These are phyloP conservation scores for Ganoderma lucidum DNA, from an alignment of 1,284 basidiomycete genomes.

Conservation along the genomic window DNA sequence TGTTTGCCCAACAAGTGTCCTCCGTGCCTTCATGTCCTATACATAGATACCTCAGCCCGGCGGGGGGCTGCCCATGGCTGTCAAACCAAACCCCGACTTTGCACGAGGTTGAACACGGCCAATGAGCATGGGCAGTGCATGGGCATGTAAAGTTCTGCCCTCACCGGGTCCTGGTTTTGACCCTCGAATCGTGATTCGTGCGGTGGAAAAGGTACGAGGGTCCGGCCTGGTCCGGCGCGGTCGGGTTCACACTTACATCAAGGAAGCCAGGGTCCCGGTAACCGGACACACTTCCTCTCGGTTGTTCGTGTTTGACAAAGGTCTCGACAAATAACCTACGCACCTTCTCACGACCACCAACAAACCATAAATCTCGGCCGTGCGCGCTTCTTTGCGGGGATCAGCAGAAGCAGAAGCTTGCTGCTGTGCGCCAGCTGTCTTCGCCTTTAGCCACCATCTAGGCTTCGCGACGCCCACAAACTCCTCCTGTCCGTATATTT, in stretches of 20 bases:
- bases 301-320: neutral
- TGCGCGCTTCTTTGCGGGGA: neutral
- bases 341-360: neutral
- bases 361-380: neutral
- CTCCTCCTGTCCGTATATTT: neutral
- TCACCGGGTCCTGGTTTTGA: neutral
- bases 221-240: neutral
- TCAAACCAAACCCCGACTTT: neutral
- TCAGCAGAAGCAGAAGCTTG: conserved; percentile 2
- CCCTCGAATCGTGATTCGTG: neutral
- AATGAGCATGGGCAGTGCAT: neutral
- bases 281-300: neutral
- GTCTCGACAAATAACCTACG: neutral
- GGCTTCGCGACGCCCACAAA: neutral
- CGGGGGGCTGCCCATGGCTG: neutral
- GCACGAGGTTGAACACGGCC: neutral
- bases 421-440: neutral
- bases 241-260: neutral
- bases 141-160: neutral
- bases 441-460: neutral
- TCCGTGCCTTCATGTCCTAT: neutral
- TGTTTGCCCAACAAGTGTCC: neutral
- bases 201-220: neutral
- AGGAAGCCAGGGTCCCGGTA: neutral
- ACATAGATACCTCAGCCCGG: neutral